Base-by-base conservation (phyloP, 2,329 filamentous ascomycete genomes). In the Elsinoe necatrix region DNA sequence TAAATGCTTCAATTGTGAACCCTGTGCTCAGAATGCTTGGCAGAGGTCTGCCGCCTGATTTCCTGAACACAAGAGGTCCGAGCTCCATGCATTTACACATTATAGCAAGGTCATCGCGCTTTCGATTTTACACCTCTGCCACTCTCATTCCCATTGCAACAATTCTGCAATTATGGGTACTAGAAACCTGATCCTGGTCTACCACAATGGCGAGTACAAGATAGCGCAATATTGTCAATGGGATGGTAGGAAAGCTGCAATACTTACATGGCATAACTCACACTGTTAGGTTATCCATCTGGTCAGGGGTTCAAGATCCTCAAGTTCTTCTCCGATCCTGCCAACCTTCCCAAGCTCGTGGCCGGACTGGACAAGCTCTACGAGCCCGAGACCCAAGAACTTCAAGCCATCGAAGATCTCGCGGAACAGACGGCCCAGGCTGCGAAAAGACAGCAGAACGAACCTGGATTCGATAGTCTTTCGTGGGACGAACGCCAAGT, bases 211-310 rank as follows among this genome's bases (percentile, higher is more conserved):
- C 42, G 37, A 61, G 45, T 63, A 61, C 25, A 23, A 51, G 16
- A 58, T 68, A 29, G 62, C 62, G 14, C 65, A 69, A 45, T 66
- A 67, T 54, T 60, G 61, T 12, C 65, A 68, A 45, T 66, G 56
- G 45, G 65, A 68, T 50, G 65, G 20, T 21, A 45, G 12, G 20
- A 25, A 45, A 21, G 11, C 18, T 14, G 12, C 41, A 20, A 45
- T 18, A 45, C 11, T 20, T 20, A 45, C 21, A 45, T 29, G 27
- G 27, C 27, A 21, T 25, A 9, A n/a, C 41, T 45, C n/a, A 45
- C 41, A 12, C 20, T n/a, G 3, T 25, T 18, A 25, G 41, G 64
- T 54, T 63, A 64, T 55, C 63, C 62, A 9, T 48, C 59, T 9
- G 64, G 64, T 16, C 63, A 66, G 57, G 67, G 67, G 14, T 14